Conservation (phyloP, 345 rosid species). For the Triadica sebifera region DNA sequence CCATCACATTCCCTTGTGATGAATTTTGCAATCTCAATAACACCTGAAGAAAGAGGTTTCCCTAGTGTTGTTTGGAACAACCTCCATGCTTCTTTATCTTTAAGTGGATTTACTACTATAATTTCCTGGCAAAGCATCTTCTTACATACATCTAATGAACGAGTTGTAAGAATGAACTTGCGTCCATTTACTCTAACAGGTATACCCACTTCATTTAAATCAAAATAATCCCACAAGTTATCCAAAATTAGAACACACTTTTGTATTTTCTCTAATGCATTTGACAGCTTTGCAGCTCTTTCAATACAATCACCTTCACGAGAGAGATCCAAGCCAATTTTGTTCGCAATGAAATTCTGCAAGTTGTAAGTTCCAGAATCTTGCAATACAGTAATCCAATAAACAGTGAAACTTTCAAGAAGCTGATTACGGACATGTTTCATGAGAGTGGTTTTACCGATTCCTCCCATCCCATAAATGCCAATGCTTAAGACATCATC, state of each 20-base stretch:
- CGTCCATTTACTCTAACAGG: neutral
- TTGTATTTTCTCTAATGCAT: neutral
- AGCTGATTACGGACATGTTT: slow-evolving; percentile 11
- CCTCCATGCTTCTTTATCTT: neutral
- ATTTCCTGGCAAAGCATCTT: neutral
- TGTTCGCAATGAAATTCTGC: slow-evolving; percentile 14
- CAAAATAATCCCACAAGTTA: neutral
- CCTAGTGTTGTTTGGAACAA: neutral
- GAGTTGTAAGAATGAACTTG: slow-evolving; percentile 7
- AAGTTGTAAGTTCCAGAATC: neutral
- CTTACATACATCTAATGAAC: slow-evolving; percentile 7
- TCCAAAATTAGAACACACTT: neutral
- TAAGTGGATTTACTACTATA: neutral
- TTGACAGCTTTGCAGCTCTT: slow-evolving; percentile 4
- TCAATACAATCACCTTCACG: neutral
- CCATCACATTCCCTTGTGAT: neutral
- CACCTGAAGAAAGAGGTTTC: neutral
- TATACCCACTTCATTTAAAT: neutral
- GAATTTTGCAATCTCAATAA: too few relatives aligned
- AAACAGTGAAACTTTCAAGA: neutral
- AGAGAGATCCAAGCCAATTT: neutral
- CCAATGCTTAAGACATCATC: slow-evolving; percentile 12
- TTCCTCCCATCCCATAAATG: too few relatives aligned
- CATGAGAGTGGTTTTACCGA: neutral
- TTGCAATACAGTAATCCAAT: slow-evolving; percentile 21